A percentile compares a stretch with the other conserved stretches of the same genome.
These are phyloP conservation scores for Arxiozyma heterogenica DNA, from an alignment of 1,139 yeast genomes.

Conservation along the genomic window DNA sequence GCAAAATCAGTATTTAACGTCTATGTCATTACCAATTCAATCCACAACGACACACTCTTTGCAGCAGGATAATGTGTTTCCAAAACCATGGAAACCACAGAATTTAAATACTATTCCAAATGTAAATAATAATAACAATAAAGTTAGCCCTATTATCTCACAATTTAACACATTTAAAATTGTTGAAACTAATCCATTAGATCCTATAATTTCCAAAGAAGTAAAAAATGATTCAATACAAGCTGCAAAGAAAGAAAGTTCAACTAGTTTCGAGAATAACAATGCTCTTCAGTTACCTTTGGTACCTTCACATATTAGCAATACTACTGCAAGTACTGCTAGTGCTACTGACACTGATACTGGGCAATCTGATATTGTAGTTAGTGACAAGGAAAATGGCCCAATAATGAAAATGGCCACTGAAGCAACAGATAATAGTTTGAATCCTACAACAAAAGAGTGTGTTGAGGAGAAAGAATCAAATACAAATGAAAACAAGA, in stretches of 20 bases:
- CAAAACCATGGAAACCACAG: background rate
- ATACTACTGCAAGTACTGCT: background rate
- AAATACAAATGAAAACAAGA: background rate
- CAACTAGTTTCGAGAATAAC: background rate
- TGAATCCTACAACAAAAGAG: background rate
- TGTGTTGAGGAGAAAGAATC: background rate
- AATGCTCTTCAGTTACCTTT: background rate
- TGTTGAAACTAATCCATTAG: no score
- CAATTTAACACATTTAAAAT: background rate
- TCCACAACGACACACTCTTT: background rate
- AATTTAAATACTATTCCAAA: background rate
- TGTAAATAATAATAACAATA: no score
- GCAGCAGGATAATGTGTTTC: background rate
- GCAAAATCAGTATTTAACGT: background rate
- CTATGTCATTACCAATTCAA: background rate
- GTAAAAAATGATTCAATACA: background rate
- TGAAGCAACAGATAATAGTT: background rate
- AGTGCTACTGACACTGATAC: background rate
- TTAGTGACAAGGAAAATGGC: background rate
- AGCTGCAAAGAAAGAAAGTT: background rate
- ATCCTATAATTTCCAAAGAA: background rate
- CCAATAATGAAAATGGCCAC: background rate
- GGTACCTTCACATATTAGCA: background rate
- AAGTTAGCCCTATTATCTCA: background rate
- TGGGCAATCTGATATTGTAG: background rate